Conservation (phyloP, 23 red algal species). For the Gracilaria vermiculophylla region DNA sequence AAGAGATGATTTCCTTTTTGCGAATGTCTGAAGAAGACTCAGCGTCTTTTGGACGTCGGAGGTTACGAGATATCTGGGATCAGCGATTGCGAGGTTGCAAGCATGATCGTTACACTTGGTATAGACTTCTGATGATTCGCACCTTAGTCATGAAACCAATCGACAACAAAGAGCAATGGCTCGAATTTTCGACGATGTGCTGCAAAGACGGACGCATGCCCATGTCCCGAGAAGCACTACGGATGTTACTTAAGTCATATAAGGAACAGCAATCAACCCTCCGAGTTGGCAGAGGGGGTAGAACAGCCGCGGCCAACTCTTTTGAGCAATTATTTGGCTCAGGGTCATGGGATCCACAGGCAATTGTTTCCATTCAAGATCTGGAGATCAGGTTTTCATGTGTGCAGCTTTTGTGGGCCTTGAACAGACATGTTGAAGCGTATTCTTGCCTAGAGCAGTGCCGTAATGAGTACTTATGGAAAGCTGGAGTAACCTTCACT, state of each 20-base stretch:
- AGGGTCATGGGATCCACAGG: slow-evolving; percentile 5
- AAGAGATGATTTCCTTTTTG: slow-evolving; percentile 78
- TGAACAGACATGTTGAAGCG: slow-evolving; percentile 14
- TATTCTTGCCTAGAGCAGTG: slow-evolving; percentile 30
- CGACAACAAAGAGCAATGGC: slow-evolving; percentile 78
- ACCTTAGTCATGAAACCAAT: slow-evolving; percentile 76
- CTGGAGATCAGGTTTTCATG: slow-evolving; percentile 58
- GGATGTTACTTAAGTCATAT: slow-evolving; percentile 47
- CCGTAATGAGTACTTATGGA: slow-evolving; percentile 42
- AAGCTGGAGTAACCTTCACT: neutral
- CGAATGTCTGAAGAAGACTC: slow-evolving; percentile 26
- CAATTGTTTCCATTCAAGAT: slow-evolving; percentile 38
- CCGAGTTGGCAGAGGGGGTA: neutral
- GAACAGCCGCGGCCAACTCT: neutral
- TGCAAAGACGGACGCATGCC: slow-evolving; percentile 71
- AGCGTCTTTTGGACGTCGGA: slow-evolving; percentile 29
- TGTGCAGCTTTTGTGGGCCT: slow-evolving; percentile 47
- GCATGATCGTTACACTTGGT: slow-evolving; percentile 85
- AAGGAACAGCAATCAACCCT: slow-evolving; percentile 1
- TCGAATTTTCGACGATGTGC: slow-evolving; percentile 89
- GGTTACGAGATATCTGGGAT: slow-evolving; percentile 75
- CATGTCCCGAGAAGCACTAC: slow-evolving; percentile 85
- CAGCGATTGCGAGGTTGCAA: slow-evolving; percentile 76
- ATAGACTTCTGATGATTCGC: slow-evolving; percentile 86
- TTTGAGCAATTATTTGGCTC: slow-evolving; percentile 6